Evolutionary conservation across 345 rosid genomes (phyloP).

Genomic region (Mercurialis annua): DNA sequence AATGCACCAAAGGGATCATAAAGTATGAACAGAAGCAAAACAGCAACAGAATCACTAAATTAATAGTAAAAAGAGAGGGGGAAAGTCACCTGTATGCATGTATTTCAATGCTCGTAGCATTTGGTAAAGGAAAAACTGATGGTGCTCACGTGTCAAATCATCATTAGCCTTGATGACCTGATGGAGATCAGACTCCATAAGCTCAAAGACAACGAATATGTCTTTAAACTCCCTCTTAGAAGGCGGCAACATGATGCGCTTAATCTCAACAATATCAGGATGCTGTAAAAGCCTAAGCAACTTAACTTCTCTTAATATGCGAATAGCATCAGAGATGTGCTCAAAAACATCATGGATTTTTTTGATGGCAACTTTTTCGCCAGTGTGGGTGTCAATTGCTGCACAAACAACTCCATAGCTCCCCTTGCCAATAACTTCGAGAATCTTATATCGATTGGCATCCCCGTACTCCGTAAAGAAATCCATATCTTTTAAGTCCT

Average conservation of each 20-base stretch:
- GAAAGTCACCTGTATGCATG: slow-evolving; percentile 81
- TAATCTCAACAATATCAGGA: slow-evolving; percentile 94
- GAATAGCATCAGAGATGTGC: slow-evolving; percentile 82
- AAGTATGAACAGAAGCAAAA: background rate
- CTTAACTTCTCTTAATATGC: slow-evolving; percentile 91
- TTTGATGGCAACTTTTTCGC: slow-evolving; percentile 91
- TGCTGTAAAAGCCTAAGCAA: slow-evolving; percentile 83
- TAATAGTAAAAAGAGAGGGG: background rate
- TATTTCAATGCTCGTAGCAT: slow-evolving; percentile 96
- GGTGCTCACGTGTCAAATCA: slow-evolving; percentile 95
- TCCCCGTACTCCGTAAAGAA: slow-evolving; percentile 97
- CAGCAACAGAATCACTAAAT: background rate
- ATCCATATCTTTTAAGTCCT: slow-evolving; percentile 71
- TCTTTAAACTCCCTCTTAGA: slow-evolving; percentile 93
- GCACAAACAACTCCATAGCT: slow-evolving; percentile 99
- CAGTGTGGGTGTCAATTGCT: slow-evolving; percentile 87
- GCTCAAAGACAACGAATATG: slow-evolving; percentile 94
- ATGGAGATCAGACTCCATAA: slow-evolving; percentile 99
- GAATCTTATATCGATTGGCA: slow-evolving; percentile 80
- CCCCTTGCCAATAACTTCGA: slow-evolving; percentile 93
- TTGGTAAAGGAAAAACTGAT: slow-evolving; percentile 95
- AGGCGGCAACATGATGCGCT: slow-evolving; percentile 90
- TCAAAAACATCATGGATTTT: slow-evolving; percentile 88
- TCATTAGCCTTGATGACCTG: slow-evolving; percentile 98
- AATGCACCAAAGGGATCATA: background rate